Evolutionary conservation across 371 early-diverging fungal genomes (phyloP), one percentile per base, ranked within the genome.

Genomic region (Mucor circinelloides): DNA sequence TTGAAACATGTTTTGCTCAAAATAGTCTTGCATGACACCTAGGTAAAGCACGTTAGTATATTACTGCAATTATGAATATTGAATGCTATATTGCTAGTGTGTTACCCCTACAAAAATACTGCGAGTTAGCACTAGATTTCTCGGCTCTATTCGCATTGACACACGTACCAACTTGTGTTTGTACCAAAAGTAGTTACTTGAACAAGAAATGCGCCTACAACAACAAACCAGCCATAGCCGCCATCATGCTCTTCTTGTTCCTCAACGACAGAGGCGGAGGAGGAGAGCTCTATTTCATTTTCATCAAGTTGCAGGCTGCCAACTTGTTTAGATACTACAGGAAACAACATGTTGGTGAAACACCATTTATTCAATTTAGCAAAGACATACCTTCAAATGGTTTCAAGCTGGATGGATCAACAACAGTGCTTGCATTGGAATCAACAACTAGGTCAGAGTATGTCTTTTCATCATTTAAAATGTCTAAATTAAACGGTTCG

Each of bases 141-240:
- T 36, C 13, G 10, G 2, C 13, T 36, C 0, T 17, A 40, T 40
- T 17, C 2, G 4, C 5, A 40, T 40, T 40, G 50, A 28, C 2
- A 5, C 31, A 9, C n/a, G n/a, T 67, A 81, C 81, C 81, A 81
- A 38, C 69, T 66, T n/a, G 73, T 63, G 27, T 67, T 59, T 3
- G 68, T 70, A 19, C 91, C 90, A 60, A 89, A 86, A 9, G 81
- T 78, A 46, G 79, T 79, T 59, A 87, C 80, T 60, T 87, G 84
- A 44, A 83, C 84, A n/a, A 88, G 40, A 63, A 87, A 90, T 1
- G 84, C 82, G 0, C 87, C 79, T 0, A 78, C 62, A 2, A 89
- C 87, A 4, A 87, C 85, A 1, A 84, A 55, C 89, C 90, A 91
- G 1, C 86, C 90, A 36, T 80, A 82, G 0, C 79, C 68, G 32